phyloP scores from a whole-genome alignment of 495 filamentous ascomycete species.

The Penicillium daleae region DNA sequence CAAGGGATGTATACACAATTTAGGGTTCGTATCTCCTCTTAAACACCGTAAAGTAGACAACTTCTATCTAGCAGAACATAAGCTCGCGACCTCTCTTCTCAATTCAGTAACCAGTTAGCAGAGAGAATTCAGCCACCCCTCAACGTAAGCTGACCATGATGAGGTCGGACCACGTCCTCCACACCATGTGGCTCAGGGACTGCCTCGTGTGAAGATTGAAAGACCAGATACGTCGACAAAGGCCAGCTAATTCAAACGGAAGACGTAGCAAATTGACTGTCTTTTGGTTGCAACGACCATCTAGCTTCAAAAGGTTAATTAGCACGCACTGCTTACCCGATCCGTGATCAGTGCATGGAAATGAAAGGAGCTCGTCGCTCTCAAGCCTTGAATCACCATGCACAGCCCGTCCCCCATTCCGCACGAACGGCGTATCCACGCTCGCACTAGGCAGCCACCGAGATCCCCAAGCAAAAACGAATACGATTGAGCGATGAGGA shows the following conservation, averaged over 20 bases:
- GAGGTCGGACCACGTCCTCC: slow-evolving; percentile 1
- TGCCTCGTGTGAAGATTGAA: not conserved
- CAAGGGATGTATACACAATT: not conserved
- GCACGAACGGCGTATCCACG: slow-evolving; percentile 2
- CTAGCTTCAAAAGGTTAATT: no score
- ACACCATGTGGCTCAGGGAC: slow-evolving; percentile 7
- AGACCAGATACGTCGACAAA: not conserved
- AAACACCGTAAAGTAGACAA: not conserved
- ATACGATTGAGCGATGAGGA: slow-evolving; percentile 1
- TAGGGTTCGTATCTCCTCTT: not conserved
- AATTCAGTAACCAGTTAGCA: not conserved
- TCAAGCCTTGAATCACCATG: slow-evolving; percentile 4
- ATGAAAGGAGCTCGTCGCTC: not conserved
- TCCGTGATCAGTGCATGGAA: not conserved
- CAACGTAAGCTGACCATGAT: slow-evolving; percentile 7
- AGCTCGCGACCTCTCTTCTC: no score
- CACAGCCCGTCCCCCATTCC: slow-evolving; percentile 9
- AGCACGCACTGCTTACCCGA: not conserved
- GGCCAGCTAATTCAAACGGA: not conserved
- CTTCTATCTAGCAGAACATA: no score
- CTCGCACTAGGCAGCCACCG: not conserved
- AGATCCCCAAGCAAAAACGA: slow-evolving; percentile 3
- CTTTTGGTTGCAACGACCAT: no score
- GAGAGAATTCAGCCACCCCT: not conserved
- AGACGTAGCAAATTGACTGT: not conserved